Base-by-base conservation (phyloP, 768 basidiomycete species). In the Russula abietina region DNA sequence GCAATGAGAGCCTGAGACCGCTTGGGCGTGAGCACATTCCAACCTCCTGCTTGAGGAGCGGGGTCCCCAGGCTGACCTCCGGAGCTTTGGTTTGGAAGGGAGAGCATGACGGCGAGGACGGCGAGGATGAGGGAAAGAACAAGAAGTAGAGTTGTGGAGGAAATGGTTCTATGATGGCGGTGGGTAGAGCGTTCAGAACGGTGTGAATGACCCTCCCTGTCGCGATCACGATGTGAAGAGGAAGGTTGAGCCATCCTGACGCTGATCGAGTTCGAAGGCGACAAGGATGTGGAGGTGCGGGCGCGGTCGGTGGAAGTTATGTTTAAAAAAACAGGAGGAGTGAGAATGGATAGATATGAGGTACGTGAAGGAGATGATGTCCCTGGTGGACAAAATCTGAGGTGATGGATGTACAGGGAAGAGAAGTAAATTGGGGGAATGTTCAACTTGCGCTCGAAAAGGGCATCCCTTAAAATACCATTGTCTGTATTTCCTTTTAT, bases 21-120 rank as follows among this genome's bases (percentile, higher is more conserved):
- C 71, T 92, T 92, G 4, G 91, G 92, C 26, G 86, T 88, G 30
- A 93, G 79, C 63, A 86, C 86, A 3, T 86, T 83, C 77, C 85
- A 82, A 39, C 91, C 80, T 22, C 88, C 86, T n/a, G n/a, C n/a
- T 11, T 79, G 76, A 4, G 79, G 60, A 12, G 58, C 71, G 26
- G 70, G 66, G 28, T 71, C 69, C n/a, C 64, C 69, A 14, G 76
- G 70, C 16, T 54, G 11, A 41, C 48, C 19, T 1, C 77, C 77
- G 0, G 77, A 73, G 45, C 73, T 75, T 49, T 79, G 76, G 0
- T 85, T 84, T 1, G 91, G 91, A 5, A 93, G 80, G 3, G 91
- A 91, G 28, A 93, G 83, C 90, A 93, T 92, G 69, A 93, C 85
- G 5, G 91, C 91, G n/a, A 93, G 81, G 26, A 92, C 90, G 39